Percentiles rank a stretch among this genome's conserved stretches.
These are phyloP conservation scores for Penicillium alfredii DNA, from an alignment of 495 filamentous ascomycete species.

Conservation along the genomic window DNA sequence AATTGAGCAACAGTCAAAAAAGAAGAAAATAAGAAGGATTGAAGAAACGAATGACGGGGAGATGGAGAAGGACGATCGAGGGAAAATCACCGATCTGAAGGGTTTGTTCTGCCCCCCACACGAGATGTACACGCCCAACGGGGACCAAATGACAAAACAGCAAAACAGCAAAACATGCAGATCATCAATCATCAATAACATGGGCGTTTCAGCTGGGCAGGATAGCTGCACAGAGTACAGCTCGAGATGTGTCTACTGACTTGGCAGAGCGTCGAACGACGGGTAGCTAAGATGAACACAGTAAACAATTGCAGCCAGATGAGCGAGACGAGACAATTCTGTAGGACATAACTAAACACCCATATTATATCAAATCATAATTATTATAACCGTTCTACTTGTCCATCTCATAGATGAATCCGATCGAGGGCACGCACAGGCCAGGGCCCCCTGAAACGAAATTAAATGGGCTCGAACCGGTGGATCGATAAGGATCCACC, in stretches of 20 bases:
- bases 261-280: too few relatives aligned
- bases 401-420: too few relatives aligned
- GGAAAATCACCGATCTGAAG: slow-evolving; percentile 12
- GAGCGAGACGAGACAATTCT: too few relatives aligned
- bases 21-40: not conserved
- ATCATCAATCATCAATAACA: not conserved
- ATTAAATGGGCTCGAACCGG: slow-evolving; percentile 16
- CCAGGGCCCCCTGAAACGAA: slow-evolving; percentile 24
- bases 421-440: slow-evolving; percentile 22
- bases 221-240: too few relatives aligned
- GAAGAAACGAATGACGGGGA: not conserved
- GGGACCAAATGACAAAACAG: not conserved
- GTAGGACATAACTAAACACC: too few relatives aligned
- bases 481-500: too few relatives aligned
- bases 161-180: slow-evolving; percentile 2
- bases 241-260: too few relatives aligned
- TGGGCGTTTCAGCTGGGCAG: slow-evolving; percentile 9
- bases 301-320: too few relatives aligned
- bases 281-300: too few relatives aligned
- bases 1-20: not conserved
- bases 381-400: too few relatives aligned
- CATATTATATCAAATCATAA: too few relatives aligned
- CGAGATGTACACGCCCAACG: too few relatives aligned
- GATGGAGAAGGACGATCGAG: slow-evolving; percentile 6
- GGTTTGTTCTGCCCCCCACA: slow-evolving; percentile 4